Conservation (phyloP, 148 eudicot genomes). For the Rhododendron kiyosumense region DNA sequence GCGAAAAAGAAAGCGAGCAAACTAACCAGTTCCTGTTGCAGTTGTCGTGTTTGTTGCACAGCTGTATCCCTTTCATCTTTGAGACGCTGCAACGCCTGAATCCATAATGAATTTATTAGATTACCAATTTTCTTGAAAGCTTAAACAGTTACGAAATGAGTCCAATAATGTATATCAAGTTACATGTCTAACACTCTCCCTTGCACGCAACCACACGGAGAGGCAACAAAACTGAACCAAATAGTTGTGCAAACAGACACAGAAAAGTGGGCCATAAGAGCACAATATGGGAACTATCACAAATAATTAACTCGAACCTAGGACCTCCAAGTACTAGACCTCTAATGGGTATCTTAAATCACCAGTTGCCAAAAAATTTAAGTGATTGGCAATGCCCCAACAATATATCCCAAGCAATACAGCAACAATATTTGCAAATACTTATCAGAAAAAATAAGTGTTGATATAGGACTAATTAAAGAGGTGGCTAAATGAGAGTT, state of each 20-base stretch:
- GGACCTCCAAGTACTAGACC: not conserved
- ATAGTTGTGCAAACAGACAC: not conserved
- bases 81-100: constrained; percentile 46
- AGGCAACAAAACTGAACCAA: not conserved
- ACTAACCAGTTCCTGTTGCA: constrained; percentile 70
- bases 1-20: not conserved
- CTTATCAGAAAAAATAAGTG: not conserved
- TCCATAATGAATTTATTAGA: constrained; percentile 18
- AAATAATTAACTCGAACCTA: not conserved
- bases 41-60: constrained; percentile 57
- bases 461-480: not conserved
- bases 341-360: not conserved
- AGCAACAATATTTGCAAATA: not conserved
- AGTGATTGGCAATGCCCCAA: not conserved
- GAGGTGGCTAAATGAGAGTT: not conserved
- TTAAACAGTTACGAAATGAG: not conserved
- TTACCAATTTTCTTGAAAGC: not conserved
- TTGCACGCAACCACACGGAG: not conserved
- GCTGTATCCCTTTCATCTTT: constrained; percentile 74
- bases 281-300: not conserved
- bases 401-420: not conserved
- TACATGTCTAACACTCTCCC: not conserved
- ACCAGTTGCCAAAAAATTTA: not conserved
- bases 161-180: not conserved
- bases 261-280: not conserved